These are phyloP conservation scores for Erythrophleum fordii DNA, from an alignment of 306 rosid species.

Conservation along the genomic window DNA sequence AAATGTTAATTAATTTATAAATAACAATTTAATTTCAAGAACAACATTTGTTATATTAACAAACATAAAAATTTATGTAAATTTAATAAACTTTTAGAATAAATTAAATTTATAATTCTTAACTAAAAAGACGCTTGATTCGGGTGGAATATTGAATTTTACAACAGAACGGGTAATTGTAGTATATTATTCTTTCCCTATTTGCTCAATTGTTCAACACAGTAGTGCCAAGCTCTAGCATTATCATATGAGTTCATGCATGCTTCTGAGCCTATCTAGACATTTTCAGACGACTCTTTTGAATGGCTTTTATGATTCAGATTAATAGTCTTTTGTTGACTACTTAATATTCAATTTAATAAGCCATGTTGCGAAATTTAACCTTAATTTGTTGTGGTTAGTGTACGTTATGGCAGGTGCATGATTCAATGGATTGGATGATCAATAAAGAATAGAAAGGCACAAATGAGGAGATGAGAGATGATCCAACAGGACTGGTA, in stretches of 20 bases:
- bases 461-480: slow-evolving; percentile 57
- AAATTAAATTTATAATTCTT: no score
- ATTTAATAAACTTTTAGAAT: no score
- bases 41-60: no score
- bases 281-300: slow-evolving; percentile 27
- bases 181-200: no score
- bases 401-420: slow-evolving; percentile 46
- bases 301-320: slow-evolving; percentile 29
- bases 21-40: no score
- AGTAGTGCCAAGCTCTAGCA: slow-evolving; percentile 2
- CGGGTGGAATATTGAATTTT: neutral
- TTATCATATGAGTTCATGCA: slow-evolving; percentile 14
- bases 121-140: no score
- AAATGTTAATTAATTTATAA: no score
- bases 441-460: slow-evolving; percentile 37
- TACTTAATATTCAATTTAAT: neutral
- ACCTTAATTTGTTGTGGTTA: slow-evolving; percentile 17
- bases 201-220: no score
- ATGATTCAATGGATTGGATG: slow-evolving; percentile 49
- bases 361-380: neutral
- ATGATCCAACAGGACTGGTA: slow-evolving; percentile 65
- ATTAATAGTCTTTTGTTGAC: slow-evolving; percentile 32
- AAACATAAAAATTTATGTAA: no score
- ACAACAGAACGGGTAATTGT: neutral
- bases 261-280: neutral